Conservation (phyloP, 1,284 basidiomycete species). For the Tetrapyrgos nigripes region DNA sequence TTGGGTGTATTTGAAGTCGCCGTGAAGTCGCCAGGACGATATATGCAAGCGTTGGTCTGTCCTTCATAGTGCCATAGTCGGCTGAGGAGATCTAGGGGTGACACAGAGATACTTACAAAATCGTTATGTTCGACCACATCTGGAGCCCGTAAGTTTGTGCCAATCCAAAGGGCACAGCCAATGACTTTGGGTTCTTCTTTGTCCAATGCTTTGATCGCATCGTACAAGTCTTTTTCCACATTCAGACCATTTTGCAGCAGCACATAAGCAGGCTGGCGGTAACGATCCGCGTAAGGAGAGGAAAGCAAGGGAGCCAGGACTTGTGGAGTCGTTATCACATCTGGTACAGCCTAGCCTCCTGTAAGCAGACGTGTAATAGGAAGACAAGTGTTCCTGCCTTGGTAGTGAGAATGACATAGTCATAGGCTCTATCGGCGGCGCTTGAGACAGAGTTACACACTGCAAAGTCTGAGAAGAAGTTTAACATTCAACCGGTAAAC, state of each 20-base stretch:
- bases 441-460: conserved; percentile 17
- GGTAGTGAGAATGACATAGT: conserved; percentile 18
- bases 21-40: conserved; percentile 35
- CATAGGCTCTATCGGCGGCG: conserved; percentile 21
- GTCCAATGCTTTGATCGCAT: conserved; percentile 7
- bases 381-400: too few species aligned
- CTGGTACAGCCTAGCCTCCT: conserved; percentile 17
- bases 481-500: not conserved
- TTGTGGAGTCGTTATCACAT: conserved; percentile 14
- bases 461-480: not conserved
- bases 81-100: not conserved
- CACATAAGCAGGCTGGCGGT: conserved; percentile 17
- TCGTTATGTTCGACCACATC: conserved; percentile 19
- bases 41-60: conserved; percentile 42
- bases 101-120: conserved; percentile 7
- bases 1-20: conserved; percentile 33
- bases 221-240: conserved; percentile 17
- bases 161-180: conserved; percentile 17
- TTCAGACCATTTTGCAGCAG: conserved; percentile 19
- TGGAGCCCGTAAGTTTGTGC: conserved; percentile 16
- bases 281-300: conserved; percentile 11
- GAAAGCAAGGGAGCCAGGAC: conserved; percentile 15
- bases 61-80: conserved; percentile 28
- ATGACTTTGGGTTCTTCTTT: conserved; percentile 14
- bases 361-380: too few species aligned